These are phyloP conservation scores for Jackrogersella minutella DNA, from an alignment of 495 filamentous ascomycete genomes.

Conservation along the genomic window DNA sequence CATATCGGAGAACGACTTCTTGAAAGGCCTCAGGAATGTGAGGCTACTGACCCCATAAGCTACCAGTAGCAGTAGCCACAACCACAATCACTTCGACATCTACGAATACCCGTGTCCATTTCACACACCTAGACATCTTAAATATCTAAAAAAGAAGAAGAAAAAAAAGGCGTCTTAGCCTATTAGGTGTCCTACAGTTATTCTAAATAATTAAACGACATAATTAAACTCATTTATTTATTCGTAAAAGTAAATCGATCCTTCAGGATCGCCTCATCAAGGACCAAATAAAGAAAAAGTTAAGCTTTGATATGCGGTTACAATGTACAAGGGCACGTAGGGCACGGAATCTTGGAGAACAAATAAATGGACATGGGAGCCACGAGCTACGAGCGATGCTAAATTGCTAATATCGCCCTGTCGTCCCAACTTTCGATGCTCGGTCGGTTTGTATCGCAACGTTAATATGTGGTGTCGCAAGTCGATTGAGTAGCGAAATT, in stretches of 20 bases:
- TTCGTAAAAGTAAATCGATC: constrained; percentile 12
- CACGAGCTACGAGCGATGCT: neutral
- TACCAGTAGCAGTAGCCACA: too few relatives aligned
- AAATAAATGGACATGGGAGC: neutral
- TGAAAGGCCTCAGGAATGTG: too few relatives aligned
- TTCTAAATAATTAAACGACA: too few relatives aligned
- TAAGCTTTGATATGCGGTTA: constrained; percentile 38
- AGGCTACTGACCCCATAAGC: too few relatives aligned
- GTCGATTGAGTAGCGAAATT: constrained; percentile 10
- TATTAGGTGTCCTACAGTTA: too few relatives aligned
- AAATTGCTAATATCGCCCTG: too few relatives aligned
- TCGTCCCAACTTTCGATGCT: neutral
- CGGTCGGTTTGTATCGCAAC: constrained; percentile 1
- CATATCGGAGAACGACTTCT: too few relatives aligned
- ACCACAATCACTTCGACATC: too few relatives aligned
- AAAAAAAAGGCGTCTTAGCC: too few relatives aligned
- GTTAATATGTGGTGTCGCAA: constrained; percentile 4
- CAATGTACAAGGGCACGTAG: constrained; percentile 19
- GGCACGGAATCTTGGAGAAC: neutral
- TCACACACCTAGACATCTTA: too few relatives aligned
- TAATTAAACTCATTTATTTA: neutral
- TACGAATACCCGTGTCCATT: too few relatives aligned
- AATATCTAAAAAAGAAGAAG: too few relatives aligned
- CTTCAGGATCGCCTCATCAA: constrained; percentile 22
- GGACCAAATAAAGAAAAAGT: constrained; percentile 9